These are phyloP conservation scores for Rhizopus arrhizus DNA, from an alignment of 371 early-diverging fungal genomes.

Conservation along the genomic window DNA sequence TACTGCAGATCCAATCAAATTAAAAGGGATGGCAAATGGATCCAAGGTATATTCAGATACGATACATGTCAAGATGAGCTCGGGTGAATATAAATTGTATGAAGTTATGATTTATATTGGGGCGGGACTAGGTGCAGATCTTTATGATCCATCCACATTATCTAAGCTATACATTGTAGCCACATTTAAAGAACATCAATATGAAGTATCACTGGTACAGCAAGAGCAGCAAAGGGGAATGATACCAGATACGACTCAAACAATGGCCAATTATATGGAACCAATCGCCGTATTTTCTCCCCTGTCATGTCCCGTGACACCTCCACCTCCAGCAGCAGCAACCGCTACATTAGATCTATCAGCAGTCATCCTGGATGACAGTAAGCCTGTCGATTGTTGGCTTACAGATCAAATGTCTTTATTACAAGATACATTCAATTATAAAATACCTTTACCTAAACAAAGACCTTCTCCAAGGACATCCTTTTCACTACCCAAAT, in stretches of 20 bases:
- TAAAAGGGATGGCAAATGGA: conserved; percentile 33
- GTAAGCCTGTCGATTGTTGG: neutral
- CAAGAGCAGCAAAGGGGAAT: neutral
- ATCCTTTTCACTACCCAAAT: neutral
- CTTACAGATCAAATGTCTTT: neutral
- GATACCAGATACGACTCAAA: neutral
- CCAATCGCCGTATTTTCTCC: conserved; percentile 20
- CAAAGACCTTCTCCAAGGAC: neutral
- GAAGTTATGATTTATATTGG: conserved; percentile 58
- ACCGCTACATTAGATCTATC: neutral
- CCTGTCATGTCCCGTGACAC: conserved; percentile 19
- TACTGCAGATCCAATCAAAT: conserved; percentile 37
- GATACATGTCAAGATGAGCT: conserved; percentile 54
- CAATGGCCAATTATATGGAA: neutral
- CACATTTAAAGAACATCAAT: conserved; percentile 24
- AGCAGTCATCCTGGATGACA: neutral
- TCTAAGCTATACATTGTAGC: conserved; percentile 45
- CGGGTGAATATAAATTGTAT: conserved; percentile 54
- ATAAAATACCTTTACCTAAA: neutral
- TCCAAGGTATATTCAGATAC: conserved; percentile 56
- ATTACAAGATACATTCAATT: conserved; percentile 1
- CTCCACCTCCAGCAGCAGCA: conserved; percentile 13
- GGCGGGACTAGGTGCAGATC: conserved; percentile 63
- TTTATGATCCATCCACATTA: conserved; percentile 31
- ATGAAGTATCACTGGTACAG: conserved; percentile 14